A percentile compares a stretch with the other conserved stretches of the same genome.
phyloP scores from a whole-genome alignment of 2,329 filamentous ascomycete species.

The Diaporthe vexans region DNA sequence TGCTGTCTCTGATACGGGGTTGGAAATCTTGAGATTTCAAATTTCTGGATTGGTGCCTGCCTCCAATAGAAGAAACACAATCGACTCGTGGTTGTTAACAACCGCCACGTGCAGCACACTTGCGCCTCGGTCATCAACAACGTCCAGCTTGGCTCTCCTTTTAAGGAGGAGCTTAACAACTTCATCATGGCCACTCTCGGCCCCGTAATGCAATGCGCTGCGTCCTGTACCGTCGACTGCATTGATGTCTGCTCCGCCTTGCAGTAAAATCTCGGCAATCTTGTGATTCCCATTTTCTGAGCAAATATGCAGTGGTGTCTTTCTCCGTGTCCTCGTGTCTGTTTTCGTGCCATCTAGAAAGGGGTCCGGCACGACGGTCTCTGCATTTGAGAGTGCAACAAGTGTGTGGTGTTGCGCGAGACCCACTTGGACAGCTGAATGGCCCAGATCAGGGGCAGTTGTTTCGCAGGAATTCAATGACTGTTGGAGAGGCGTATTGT shows the following conservation, averaged over 20 bases:
- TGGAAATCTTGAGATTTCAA: not conserved
- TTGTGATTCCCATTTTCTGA: constrained; percentile 8
- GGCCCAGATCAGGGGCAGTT: not conserved
- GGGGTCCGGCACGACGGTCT: not conserved
- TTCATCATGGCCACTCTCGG: not conserved
- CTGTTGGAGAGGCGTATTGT: not conserved
- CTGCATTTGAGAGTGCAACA: not conserved
- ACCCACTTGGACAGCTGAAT: not conserved
- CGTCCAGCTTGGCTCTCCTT: not conserved
- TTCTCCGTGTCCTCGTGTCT: not conserved
- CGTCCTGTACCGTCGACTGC: not conserved
- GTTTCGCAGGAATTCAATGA: not conserved
- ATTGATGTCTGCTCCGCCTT: not conserved
- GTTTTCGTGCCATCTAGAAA: not conserved
- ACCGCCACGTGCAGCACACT: constrained; percentile 1
- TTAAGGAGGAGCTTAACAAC: not conserved
- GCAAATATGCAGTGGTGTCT: not conserved
- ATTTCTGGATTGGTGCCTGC: not conserved
- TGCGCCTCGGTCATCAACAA: not conserved
- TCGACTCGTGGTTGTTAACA: not conserved
- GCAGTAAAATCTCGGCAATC: constrained; percentile 1
- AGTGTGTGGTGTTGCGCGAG: not conserved
- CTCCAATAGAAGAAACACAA: not conserved
- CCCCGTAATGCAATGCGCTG: constrained; percentile 3
- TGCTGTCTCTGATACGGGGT: not conserved